Evolutionary conservation across 1,284 basidiomycete species (phyloP), one percentile per base, ranked within the genome.

Genomic region (Trichosporon faecale): DNA sequence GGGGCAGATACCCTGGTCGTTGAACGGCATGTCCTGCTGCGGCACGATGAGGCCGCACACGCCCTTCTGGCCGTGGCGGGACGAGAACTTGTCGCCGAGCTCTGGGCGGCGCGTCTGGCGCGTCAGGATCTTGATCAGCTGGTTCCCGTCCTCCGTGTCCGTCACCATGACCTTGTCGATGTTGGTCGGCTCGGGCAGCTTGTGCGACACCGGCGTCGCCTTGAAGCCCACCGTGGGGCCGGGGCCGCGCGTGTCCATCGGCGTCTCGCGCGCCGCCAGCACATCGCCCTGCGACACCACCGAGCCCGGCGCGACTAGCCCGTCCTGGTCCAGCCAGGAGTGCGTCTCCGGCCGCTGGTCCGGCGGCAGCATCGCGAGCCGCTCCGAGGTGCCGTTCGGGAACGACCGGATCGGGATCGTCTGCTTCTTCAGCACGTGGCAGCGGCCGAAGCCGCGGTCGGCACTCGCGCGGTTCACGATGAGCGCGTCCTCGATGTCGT

Each of bases 11-110:
- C 97, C 97, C 78, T 93, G 90, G 84, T 99, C 96, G 79, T 95
- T 98, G 87, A 99, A 99, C 3, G 97, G 97, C 94, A 99, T 92
- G 84, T 99, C 97, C 78, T 95, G 94, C 80, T 99, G 97, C 76
- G 95, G 96, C 66, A 98, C 96, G 79, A 99, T 99, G 79, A 99
- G 84, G 21, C 97, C 97, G 83, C 95, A 98, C 16, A 99, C 97
- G 73, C 97, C 97, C 85, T 99, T 99, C 85, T 99, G 97, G 55
- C 97, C 97, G 83, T 99, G 97, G 73, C 97, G 87, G 3, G 93
- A 95, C 52, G 95, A 98, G 82, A 99, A 99, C 85, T 99, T 99
- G 86, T 99, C 97, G 3, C 97, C 97, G 11, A 99, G 86, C 79
- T 99, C 97, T 29, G 97, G 97, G 65, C 94, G 87, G 77, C 97